A percentile compares a stretch with the other conserved stretches of the same genome.
These are phyloP conservation scores for Rutstroemia sydowiana DNA, from an alignment of 2,329 filamentous ascomycete genomes.

Conservation along the genomic window DNA sequence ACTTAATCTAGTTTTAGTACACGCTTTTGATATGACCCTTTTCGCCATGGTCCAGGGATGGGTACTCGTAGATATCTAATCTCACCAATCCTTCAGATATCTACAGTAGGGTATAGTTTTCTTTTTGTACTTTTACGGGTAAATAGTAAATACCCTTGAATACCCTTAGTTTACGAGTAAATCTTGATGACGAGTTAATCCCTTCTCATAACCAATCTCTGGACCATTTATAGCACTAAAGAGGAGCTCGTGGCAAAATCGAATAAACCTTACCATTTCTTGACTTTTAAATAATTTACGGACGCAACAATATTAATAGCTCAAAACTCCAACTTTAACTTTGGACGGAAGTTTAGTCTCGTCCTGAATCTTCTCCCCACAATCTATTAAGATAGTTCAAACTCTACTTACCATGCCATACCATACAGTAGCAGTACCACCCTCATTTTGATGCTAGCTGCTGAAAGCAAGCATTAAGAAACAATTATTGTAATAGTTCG, in stretches of 20 bases:
- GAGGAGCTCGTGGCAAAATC: background rate
- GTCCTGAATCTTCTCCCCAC: background rate
- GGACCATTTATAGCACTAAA: background rate
- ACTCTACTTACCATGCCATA: background rate
- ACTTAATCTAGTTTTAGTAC: too few species aligned
- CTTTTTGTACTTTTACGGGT: conserved; percentile 1
- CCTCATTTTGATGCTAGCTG: background rate
- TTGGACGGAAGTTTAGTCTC: background rate
- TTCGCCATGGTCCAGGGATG: too few species aligned
- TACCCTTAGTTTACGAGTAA: too few species aligned
- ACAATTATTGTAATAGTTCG: background rate
- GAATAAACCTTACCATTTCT: background rate
- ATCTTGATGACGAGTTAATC: background rate
- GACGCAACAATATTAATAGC: background rate
- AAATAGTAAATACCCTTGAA: conserved; percentile 5
- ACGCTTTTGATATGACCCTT: too few species aligned
- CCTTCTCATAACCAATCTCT: background rate
- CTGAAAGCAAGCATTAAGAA: background rate
- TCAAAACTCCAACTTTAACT: background rate
- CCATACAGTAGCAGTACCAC: background rate
- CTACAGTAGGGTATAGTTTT: background rate
- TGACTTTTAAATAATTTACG: too few species aligned
- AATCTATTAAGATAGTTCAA: too few species aligned
- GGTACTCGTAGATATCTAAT: background rate
- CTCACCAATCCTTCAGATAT: background rate